These are phyloP conservation scores for Inga oerstediana DNA, from an alignment of 306 rosid species.

Conservation along the genomic window DNA sequence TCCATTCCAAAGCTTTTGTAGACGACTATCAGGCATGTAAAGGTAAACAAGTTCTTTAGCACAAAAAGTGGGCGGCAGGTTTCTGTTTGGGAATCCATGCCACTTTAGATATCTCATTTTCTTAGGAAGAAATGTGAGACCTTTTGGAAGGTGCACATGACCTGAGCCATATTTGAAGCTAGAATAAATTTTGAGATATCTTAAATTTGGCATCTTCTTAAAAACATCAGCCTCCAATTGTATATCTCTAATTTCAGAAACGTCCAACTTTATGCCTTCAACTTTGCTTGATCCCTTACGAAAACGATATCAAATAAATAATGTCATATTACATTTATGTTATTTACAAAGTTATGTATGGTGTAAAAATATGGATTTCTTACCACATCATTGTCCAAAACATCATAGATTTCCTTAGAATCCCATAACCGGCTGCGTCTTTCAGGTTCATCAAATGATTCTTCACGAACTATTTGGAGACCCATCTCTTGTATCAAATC, in stretches of 20 bases:
- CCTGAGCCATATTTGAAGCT: accelerated
- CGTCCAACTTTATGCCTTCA: too few relatives aligned
- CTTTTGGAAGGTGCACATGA: background rate
- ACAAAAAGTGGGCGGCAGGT: background rate
- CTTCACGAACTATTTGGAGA: background rate
- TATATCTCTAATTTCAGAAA: too few relatives aligned
- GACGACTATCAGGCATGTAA: background rate
- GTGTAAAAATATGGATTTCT: background rate
- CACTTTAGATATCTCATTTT: too few relatives aligned
- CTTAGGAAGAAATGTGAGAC: background rate
- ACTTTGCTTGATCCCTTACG: slow-evolving; percentile 2
- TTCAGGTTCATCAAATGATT: background rate
- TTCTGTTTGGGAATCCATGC: background rate
- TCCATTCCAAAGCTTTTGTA: background rate
- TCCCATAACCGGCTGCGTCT: slow-evolving; percentile 24
- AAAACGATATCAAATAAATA: background rate
- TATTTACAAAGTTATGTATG: background rate
- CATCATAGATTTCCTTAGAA: background rate
- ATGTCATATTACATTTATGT: background rate
- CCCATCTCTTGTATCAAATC: slow-evolving; percentile 26
- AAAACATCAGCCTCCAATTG: background rate
- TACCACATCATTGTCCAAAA: slow-evolving; percentile 8
- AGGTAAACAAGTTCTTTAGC: background rate
- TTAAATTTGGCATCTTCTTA: background rate
- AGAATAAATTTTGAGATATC: background rate